Evolutionary conservation across 192 early-diverging fungal genomes (phyloP), one percentile per base, ranked within the genome.

Genomic region (Podochytrium sp.): DNA sequence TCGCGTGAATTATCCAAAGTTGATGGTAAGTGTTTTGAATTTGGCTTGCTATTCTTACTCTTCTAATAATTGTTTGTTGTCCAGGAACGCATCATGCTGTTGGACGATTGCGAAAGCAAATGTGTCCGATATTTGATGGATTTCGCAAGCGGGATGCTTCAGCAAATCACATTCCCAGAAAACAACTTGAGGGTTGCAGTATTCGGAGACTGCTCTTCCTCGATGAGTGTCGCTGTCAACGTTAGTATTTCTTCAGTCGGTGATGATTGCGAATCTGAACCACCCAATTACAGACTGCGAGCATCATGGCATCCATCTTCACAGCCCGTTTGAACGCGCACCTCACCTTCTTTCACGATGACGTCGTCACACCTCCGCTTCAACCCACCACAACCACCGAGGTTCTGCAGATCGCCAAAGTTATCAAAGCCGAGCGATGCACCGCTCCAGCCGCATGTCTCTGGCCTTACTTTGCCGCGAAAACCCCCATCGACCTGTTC

Each of bases 191-290:
- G 38, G 38, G 67, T 70, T 38, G 49, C 67, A 14, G 67, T 70
- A 34, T 56, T 70, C 33, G 67, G 67, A 10, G 67, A 70, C 67
- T 70, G 67, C 37, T 76, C 73, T 23, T 18, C 57, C 20, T 58
- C 73, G 16, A 76, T 76, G 74, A n/a, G 14, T 40, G 74, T 76
- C 76, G 68, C 74, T 4, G 74, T 76, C 34, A 55, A 67, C 39
- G 65, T 73, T 12, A 38, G 71, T 70, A 16, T 20, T 42, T 71
- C 2, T n/a, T 29, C 64, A 20, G 18, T 33, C 38, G 14, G 14
- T 57, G 32, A 10, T 57, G 6, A 14, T 20, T 57, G 55, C 27
- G 10, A 14, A 57, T 14, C 20, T 29, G 16, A 27, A 6, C 37
- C 37, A 7, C 43, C 20, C 20, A 20, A 7, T 38, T 62, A 14